These are phyloP conservation scores for Lasiodiplodia sp. DNA, from an alignment of 2,329 filamentous ascomycete species.

Conservation along the genomic window DNA sequence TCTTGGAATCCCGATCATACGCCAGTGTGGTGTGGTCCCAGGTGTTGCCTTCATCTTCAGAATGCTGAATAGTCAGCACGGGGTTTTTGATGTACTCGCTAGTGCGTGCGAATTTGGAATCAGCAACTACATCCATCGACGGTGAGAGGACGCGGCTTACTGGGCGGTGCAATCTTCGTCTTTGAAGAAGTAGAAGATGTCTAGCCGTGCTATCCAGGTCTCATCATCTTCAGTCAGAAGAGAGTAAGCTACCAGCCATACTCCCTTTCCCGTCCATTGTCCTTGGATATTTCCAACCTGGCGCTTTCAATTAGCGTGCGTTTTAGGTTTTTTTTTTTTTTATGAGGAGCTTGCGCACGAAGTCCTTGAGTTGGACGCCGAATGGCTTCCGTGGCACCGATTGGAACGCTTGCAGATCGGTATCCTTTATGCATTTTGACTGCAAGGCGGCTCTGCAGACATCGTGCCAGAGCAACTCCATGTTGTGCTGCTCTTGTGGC, in stretches of 20 bases:
- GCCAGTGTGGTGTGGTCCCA: background rate
- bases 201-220: background rate
- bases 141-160: background rate
- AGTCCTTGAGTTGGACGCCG: background rate
- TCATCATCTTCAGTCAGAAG: background rate
- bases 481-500: background rate
- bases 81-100: background rate
- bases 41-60: background rate
- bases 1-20: background rate
- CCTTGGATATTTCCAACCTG: background rate
- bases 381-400: background rate
- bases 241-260: background rate
- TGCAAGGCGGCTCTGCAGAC: background rate
- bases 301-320: background rate
- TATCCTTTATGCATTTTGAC: background rate
- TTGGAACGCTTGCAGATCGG: background rate
- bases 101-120: background rate
- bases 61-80: background rate
- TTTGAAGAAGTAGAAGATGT: background rate
- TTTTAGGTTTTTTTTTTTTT: background rate
- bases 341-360: background rate
- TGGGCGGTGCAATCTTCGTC: background rate
- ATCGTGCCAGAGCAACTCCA: background rate
- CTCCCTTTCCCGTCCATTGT: background rate
- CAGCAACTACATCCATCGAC: background rate